A percentile compares a stretch with the other conserved stretches of the same genome.
Evolutionary conservation across 2,329 filamentous ascomycete species (phyloP).

Genomic region (Geosmithia flava): DNA sequence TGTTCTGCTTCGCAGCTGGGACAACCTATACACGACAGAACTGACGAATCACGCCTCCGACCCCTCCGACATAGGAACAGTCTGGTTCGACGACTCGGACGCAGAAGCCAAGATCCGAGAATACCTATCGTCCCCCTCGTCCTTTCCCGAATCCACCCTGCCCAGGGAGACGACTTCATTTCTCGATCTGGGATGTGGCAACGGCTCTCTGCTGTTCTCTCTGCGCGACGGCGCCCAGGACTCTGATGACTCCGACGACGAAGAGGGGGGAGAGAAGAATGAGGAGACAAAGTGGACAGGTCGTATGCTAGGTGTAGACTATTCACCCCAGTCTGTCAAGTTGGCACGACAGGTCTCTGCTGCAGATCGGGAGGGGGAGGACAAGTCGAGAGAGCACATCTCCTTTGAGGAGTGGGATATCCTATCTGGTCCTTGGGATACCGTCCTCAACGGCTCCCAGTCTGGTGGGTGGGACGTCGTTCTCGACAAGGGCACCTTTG

Average conservation of each 20-base stretch:
- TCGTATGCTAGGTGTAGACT: conserved; percentile 76
- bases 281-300: conserved; percentile 46
- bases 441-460: conserved; percentile 17
- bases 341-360: conserved; percentile 55
- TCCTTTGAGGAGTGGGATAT: conserved; percentile 51
- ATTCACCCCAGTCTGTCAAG: conserved; percentile 61
- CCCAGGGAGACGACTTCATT: conserved; percentile 36
- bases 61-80: conserved; percentile 69
- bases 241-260: not conserved
- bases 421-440: conserved; percentile 26
- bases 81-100: conserved; percentile 92
- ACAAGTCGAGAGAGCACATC: conserved; percentile 16
- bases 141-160: conserved; percentile 8
- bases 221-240: conserved; percentile 40
- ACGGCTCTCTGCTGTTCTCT: conserved; percentile 83
- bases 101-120: conserved; percentile 70
- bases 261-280: conserved; percentile 17
- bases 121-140: conserved; percentile 43
- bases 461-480: conserved; percentile 69
- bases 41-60: conserved; percentile 59
- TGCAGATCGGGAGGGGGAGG: conserved; percentile 5
- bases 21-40: conserved; percentile 60
- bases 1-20: conserved; percentile 46
- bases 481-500: conserved; percentile 97
- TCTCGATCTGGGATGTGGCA: conserved; percentile 86